Percentiles rank a stretch among this genome's conserved stretches.
phyloP scores from a whole-genome alignment of 1,284 basidiomycete genomes.

The Tremellales sp. region DNA sequence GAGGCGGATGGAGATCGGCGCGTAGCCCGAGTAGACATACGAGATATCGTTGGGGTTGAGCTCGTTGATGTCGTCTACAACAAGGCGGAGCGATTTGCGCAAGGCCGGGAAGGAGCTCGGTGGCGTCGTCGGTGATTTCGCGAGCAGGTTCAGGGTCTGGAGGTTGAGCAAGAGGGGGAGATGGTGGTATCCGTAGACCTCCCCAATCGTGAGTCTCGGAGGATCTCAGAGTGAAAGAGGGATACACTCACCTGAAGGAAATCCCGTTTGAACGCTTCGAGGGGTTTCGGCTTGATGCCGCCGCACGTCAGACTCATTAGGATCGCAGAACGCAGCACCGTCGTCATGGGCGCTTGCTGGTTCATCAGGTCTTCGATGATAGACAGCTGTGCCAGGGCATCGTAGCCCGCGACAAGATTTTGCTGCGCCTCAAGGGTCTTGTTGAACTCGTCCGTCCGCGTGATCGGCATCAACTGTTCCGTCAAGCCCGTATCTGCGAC shows the following conservation, averaged over 20 bases:
- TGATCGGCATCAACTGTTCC: conserved; percentile 82
- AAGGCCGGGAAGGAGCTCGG: conserved; percentile 61
- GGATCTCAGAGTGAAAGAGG: not conserved
- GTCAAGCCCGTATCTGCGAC: conserved; percentile 81
- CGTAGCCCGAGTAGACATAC: conserved; percentile 95
- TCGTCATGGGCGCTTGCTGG: conserved; percentile 73
- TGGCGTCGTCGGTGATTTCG: conserved; percentile 36
- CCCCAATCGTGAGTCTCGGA: not conserved
- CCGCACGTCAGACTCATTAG: conserved; percentile 77
- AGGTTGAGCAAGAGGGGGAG: conserved; percentile 80
- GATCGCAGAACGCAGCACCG: conserved; percentile 75
- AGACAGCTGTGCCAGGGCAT: conserved; percentile 67
- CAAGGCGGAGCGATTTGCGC: conserved; percentile 79
- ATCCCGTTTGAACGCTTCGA: conserved; percentile 88
- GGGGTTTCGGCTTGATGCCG: conserved; percentile 78
- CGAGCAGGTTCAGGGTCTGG: conserved; percentile 63
- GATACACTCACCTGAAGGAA: conserved; percentile 67
- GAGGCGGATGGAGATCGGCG: conserved; percentile 84
- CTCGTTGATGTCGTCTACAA: conserved; percentile 81
- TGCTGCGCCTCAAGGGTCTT: conserved; percentile 93
- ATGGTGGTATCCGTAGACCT: conserved; percentile 90
- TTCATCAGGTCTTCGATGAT: conserved; percentile 83
- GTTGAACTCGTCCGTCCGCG: conserved; percentile 85
- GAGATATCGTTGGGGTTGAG: conserved; percentile 79
- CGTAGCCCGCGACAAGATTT: conserved; percentile 87